phyloP scores from a whole-genome alignment of 1,284 basidiomycete species.

The Cryptococcus sp. region DNA sequence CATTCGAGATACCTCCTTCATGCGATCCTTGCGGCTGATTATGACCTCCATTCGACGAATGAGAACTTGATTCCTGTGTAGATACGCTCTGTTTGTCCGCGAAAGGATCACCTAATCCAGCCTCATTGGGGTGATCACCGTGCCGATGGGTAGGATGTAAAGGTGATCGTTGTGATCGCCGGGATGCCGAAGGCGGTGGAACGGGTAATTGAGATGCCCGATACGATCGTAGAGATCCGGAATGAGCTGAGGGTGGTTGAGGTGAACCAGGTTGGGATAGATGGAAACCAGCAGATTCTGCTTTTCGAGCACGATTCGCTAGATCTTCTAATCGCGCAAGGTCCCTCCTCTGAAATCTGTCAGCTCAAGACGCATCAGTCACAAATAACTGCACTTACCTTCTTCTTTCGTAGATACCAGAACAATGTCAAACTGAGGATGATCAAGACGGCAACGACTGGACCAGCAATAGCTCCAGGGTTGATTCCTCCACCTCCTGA shows the following conservation, averaged over 20 bases:
- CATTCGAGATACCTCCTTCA: conserved; percentile 14
- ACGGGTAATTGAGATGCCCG: conserved; percentile 5
- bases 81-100: conserved; percentile 38
- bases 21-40: conserved; percentile 36
- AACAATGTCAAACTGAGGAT: conserved; percentile 40
- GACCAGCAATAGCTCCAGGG: conserved; percentile 46
- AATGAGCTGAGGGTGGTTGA: conserved; percentile 10
- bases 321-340: conserved; percentile 41
- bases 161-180: conserved; percentile 18
- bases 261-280: conserved; percentile 32
- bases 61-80: conserved; percentile 27
- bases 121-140: conserved; percentile 30
- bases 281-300: conserved; percentile 43
- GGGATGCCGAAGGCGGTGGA: conserved; percentile 5
- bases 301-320: conserved; percentile 42
- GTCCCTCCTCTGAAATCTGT: conserved; percentile 34
- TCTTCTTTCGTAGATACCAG: conserved; percentile 45
- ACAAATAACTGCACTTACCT: conserved; percentile 21
- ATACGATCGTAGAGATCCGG: conserved; percentile 1
- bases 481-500: conserved; percentile 26
- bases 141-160: conserved; percentile 27
- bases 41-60: conserved; percentile 45
- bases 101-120: conserved; percentile 37
- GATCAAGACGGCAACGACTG: conserved; percentile 44
- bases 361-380: not conserved